Conservation (phyloP, 2,329 filamentous ascomycete genomes). For the Fusarium protoensiforme region DNA sequence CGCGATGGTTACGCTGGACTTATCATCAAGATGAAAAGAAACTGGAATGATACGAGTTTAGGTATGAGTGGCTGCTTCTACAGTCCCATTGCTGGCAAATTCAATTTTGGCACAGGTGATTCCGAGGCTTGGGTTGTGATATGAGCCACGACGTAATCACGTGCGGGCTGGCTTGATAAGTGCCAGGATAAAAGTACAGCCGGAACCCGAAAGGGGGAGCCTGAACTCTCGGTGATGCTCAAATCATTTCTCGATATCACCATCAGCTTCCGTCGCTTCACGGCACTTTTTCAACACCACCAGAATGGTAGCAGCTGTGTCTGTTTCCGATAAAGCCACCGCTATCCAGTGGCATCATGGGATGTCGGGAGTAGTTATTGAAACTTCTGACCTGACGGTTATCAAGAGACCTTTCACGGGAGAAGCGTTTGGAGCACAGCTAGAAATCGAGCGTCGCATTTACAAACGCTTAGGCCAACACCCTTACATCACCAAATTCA, state of each 20-base stretch:
- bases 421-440: background rate
- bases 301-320: background rate
- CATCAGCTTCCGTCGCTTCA: background rate
- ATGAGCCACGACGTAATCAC: too few species aligned
- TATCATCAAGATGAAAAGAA: too few species aligned
- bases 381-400: background rate
- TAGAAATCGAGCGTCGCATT: background rate
- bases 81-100: too few species aligned
- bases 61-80: too few species aligned
- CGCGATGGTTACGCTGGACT: too few species aligned
- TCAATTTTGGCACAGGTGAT: too few species aligned
- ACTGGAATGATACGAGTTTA: too few species aligned
- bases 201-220: too few species aligned
- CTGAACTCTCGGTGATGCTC: background rate
- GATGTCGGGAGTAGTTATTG: background rate
- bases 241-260: background rate
- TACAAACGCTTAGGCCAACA: background rate
- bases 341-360: background rate
- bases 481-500: background rate
- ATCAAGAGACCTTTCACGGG: background rate
- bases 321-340: background rate
- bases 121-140: too few species aligned
- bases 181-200: too few species aligned
- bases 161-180: too few species aligned
- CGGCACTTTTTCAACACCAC: background rate